Evolutionary conservation across 345 rosid genomes (phyloP).

Genomic region (Eucalyptus virginea): DNA sequence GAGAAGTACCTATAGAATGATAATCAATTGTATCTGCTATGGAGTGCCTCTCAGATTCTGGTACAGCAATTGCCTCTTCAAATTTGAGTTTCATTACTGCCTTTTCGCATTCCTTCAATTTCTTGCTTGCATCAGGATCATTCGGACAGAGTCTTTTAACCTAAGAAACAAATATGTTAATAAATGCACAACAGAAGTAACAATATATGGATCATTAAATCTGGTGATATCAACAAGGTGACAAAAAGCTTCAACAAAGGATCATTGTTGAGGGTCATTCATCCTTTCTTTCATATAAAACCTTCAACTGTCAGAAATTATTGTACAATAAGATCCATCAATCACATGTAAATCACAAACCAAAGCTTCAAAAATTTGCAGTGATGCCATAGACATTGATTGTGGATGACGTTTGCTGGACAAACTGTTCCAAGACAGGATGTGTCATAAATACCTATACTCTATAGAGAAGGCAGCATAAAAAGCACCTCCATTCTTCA

Average conservation of each 20-base stretch:
- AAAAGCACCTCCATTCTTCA: not conserved
- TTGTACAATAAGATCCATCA: not conserved
- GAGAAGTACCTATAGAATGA: conserved; percentile 56
- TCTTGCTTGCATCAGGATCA: conserved; percentile 93
- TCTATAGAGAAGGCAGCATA: not conserved
- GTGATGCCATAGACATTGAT: not conserved
- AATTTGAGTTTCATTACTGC: conserved; percentile 91
- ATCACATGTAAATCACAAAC: not conserved
- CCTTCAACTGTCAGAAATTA: not conserved
- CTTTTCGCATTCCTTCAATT: conserved; percentile 87
- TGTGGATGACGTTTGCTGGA: not conserved
- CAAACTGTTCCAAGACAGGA: not conserved
- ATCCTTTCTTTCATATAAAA: not conserved
- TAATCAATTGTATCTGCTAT: conserved; percentile 86
- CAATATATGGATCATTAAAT: not conserved
- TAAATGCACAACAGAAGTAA: not conserved
- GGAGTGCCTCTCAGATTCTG: conserved; percentile 57
- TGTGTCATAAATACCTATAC: not conserved
- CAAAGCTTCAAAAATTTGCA: not conserved
- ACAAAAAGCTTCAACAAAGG: not conserved
- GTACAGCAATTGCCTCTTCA: conserved; percentile 91
- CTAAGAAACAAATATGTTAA: conserved; percentile 8
- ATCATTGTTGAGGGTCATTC: not conserved
- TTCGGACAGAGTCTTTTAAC: conserved; percentile 78
- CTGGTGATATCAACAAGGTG: not conserved